Base-by-base conservation (phyloP, 352 stramenopile species). In the Paralagenidium karlingii region DNA sequence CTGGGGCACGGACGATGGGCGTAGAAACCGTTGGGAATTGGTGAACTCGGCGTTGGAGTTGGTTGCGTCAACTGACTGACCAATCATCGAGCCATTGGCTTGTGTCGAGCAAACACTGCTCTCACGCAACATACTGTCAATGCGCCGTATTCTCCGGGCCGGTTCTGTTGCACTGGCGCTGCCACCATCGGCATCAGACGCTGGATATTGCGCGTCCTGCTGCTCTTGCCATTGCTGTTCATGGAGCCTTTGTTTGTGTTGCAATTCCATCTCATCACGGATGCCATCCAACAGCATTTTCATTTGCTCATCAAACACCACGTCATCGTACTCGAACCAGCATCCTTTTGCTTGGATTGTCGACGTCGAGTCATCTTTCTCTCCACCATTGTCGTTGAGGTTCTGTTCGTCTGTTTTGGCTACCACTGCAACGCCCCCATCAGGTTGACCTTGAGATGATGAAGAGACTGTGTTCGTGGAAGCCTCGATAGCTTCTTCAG, bases 251-350 rank as follows among this genome's bases (percentile, higher is more conserved):
- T 19, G 15, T 41, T 25, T 41, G 18, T 19, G 19, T 41, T 41
- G 19, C 27, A 24, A 24, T 19, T 41, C 36, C 7, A 41, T 25
- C 8, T 41, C 36, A 34, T 41, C 36, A 3, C 36, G 19, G 3
- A 41, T 32, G 22, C 36, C 36, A 41, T 41, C 36, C n/a, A 76
- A 45, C 11, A 67, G 58, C 0, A 63, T 40, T 48, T 61, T 53
- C 56, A 60, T 74, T 20, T 63, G 53, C 20, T 49, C 47, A 24
- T 56, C 50, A 47, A 82, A 74, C 13, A 36, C 40, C 12, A 36
- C 41, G 1, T 74, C 56, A 24, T 82, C 59, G 13, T 79, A 67
- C 25, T 82, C 68, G 19, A 79, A 76, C 22, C 16, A 36, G 30
- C 10, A 71, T 27, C 11, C 80, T 53, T 3, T 55, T 32, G 1